Evolutionary conservation across 2,329 filamentous ascomycete genomes (phyloP).

Genomic region (Penicillium sp.): DNA sequence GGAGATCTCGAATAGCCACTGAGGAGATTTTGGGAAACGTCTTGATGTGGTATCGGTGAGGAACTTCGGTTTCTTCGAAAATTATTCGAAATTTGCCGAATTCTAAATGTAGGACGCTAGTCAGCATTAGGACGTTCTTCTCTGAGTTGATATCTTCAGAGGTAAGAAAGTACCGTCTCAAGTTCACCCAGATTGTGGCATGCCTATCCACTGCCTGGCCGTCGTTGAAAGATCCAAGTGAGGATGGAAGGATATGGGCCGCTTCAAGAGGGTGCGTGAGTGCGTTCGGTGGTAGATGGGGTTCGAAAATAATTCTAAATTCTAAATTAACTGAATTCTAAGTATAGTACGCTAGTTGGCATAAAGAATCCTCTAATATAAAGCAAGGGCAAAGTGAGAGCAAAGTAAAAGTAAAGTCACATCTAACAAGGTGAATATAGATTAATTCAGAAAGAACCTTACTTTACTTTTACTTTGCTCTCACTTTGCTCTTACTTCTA

Average conservation of each 20-base stretch:
- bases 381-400: no score
- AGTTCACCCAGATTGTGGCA: conserved; percentile 15
- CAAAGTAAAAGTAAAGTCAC: no score
- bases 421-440: no score
- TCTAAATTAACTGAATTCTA: no score
- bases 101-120: conserved; percentile 6
- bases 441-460: no score
- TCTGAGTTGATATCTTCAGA: conserved; percentile 14
- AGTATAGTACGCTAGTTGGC: no score
- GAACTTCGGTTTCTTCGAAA: conserved; percentile 11
- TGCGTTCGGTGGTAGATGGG: conserved; percentile 10
- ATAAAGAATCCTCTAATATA: no score
- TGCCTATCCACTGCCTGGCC: conserved; percentile 7
- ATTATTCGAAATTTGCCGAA: conserved; percentile 15
- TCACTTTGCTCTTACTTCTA: no score
- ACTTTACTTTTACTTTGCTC: no score
- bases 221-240: conserved; percentile 10
- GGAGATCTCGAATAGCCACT: conserved; percentile 6
- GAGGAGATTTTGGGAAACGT: conserved; percentile 8
- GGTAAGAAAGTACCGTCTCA: conserved; percentile 19
- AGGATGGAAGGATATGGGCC: conserved; percentile 18
- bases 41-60: conserved; percentile 17
- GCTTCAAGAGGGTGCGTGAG: conserved; percentile 11
- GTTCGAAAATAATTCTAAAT: no score
- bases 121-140: conserved; percentile 19